Conservation (phyloP, 371 early-diverging fungal genomes). For the Mortierella sp. region DNA sequence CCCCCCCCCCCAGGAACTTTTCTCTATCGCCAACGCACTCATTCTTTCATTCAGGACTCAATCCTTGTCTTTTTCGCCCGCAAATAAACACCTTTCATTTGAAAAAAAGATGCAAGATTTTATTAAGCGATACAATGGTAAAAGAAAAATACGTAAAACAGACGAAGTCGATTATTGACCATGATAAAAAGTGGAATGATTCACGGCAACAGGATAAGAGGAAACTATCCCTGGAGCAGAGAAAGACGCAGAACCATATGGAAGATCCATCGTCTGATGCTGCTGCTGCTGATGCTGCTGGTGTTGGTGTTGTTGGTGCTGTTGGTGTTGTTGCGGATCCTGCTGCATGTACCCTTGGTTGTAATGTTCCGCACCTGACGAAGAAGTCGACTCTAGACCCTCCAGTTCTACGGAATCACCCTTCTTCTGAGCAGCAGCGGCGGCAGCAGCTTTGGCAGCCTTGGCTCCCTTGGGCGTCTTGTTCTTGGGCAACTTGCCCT, state of each 20-base stretch:
- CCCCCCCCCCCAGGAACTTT: neutral
- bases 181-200: neutral
- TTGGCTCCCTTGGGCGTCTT: conserved; percentile 41
- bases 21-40: neutral
- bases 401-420: neutral
- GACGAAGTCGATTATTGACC: neutral
- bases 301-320: conserved; percentile 28
- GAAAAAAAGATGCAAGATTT: neutral
- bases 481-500: conserved; percentile 28
- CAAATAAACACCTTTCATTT: neutral
- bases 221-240: neutral
- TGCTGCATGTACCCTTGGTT: conserved; percentile 12
- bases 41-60: neutral
- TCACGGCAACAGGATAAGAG: neutral
- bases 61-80: neutral
- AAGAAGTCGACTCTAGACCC: neutral
- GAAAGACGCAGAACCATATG: conserved; percentile 1
- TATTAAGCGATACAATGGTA: conserved; percentile 6
- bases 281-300: conserved; percentile 22
- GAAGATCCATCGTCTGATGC: conserved; percentile 10
- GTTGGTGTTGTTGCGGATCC: conserved; percentile 23
- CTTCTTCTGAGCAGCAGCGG: conserved; percentile 19
- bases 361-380: neutral
- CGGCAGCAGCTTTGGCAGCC: conserved; percentile 19
- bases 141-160: neutral